Evolutionary conservation across 169 alveolate species (phyloP).

Genomic region (Eimeria necatrix): DNA sequence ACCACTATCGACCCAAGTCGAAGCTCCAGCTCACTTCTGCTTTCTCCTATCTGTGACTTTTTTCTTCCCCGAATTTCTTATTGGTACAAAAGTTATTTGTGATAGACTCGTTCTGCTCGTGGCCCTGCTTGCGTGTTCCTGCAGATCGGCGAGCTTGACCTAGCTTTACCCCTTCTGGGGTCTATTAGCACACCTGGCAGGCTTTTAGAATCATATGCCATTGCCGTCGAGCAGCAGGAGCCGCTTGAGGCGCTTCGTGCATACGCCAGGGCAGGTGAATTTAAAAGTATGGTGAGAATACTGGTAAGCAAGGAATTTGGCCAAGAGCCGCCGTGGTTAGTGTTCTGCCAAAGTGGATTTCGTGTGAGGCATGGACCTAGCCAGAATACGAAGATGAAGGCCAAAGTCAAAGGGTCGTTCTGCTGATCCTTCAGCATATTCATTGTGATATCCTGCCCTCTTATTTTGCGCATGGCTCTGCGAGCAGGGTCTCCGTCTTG

Average conservation of each 20-base stretch:
- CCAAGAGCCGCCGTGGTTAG: not conserved
- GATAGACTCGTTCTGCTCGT: not conserved
- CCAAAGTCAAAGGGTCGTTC: too few relatives aligned
- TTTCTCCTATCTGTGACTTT: too few relatives aligned
- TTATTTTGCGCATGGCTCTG: not conserved
- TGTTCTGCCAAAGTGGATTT: not conserved
- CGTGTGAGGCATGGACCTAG: too few relatives aligned
- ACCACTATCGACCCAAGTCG: too few relatives aligned
- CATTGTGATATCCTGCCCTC: too few relatives aligned
- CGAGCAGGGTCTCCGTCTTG: conserved; percentile 2
- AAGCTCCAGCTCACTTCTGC: too few relatives aligned
- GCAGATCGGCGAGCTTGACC: conserved; percentile 31
- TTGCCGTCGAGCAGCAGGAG: not conserved
- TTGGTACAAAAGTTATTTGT: too few relatives aligned
- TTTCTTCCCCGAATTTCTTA: too few relatives aligned
- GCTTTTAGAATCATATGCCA: conserved; percentile 20
- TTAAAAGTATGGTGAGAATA: conserved; percentile 9
- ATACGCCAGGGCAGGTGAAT: not conserved
- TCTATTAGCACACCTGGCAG: not conserved
- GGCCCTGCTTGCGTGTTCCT: not conserved
- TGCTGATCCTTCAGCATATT: too few relatives aligned
- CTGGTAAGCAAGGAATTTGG: conserved; percentile 30
- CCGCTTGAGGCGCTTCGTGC: conserved; percentile 43
- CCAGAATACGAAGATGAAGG: too few relatives aligned
- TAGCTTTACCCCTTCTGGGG: not conserved